A percentile compares a stretch with the other conserved stretches of the same genome.
Evolutionary conservation across 139 green algal species (phyloP).

Genomic region (Tetraselmis chui): DNA sequence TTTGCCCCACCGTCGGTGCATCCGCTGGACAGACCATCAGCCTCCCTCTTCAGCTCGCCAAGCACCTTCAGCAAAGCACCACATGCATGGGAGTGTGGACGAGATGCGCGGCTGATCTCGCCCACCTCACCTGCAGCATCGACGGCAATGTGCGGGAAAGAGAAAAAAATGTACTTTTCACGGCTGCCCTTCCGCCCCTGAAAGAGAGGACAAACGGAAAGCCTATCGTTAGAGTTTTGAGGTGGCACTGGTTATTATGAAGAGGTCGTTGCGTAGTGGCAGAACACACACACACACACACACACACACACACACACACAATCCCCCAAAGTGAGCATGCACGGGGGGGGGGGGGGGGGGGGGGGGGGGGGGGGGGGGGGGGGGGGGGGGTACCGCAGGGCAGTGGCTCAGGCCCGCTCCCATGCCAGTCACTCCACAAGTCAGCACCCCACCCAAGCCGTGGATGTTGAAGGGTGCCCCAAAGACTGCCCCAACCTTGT

Average conservation of each 20-base stretch:
- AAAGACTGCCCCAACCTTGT: slow-evolving; percentile 66
- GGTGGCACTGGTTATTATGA: too few species aligned
- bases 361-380: too few species aligned
- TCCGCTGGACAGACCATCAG: too few species aligned
- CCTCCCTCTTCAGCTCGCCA: background rate
- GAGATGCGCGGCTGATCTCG: slow-evolving; percentile 48
- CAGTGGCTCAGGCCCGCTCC: slow-evolving; percentile 50
- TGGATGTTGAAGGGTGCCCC: slow-evolving; percentile 75
- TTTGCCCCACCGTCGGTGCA: too few species aligned
- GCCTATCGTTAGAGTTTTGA: too few species aligned
- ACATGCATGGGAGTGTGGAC: slow-evolving; percentile 61
- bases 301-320: too few species aligned
- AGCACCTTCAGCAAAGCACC: slow-evolving; percentile 49
- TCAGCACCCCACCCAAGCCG: slow-evolving; percentile 70
- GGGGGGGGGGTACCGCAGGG: too few species aligned
- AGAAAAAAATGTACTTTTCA: slow-evolving; percentile 77
- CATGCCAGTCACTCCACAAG: slow-evolving; percentile 67
- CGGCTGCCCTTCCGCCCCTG: background rate
- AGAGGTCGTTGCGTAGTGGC: too few species aligned
- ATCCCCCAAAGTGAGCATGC: too few species aligned
- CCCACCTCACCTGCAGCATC: slow-evolving; percentile 53
- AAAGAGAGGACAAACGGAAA: too few species aligned
- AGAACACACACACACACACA: too few species aligned
- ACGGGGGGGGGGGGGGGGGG: too few species aligned
- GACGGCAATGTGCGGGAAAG: slow-evolving; percentile 83